phyloP scores from a whole-genome alignment of 495 filamentous ascomycete species.

The Talaromyces proteolyticus region DNA sequence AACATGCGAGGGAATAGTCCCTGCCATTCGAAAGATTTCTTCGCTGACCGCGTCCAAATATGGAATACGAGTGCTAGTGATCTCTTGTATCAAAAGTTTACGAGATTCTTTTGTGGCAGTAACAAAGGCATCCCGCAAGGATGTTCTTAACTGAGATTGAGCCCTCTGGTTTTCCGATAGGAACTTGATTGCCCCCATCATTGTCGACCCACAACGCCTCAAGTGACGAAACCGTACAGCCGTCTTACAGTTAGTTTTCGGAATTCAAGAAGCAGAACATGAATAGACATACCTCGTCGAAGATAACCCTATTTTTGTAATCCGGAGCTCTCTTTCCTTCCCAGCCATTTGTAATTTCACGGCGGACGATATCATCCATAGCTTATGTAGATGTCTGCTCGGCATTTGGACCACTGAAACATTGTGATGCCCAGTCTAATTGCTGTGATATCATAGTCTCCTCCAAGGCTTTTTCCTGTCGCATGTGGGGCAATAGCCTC shows the following conservation, averaged over 20 bases:
- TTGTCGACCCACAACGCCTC: slow-evolving; percentile 8
- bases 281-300: not conserved
- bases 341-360: slow-evolving; percentile 21
- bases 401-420: slow-evolving; percentile 3
- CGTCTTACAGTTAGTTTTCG: not conserved
- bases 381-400: slow-evolving; percentile 13
- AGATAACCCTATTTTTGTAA: not conserved
- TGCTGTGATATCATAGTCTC: slow-evolving; percentile 13
- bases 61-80: slow-evolving; percentile 19
- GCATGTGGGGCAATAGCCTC: slow-evolving; percentile 1
- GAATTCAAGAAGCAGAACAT: not conserved
- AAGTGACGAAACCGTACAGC: slow-evolving; percentile 5
- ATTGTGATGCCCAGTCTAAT: slow-evolving; percentile 7
- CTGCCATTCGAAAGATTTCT: slow-evolving; percentile 22
- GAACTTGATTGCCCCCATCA: slow-evolving; percentile 27
- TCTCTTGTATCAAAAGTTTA: slow-evolving; percentile 16
- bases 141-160: slow-evolving; percentile 20
- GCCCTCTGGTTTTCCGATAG: slow-evolving; percentile 18
- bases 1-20: slow-evolving; percentile 7
- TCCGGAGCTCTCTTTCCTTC: slow-evolving; percentile 21
- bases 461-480: slow-evolving; percentile 3
- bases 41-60: slow-evolving; percentile 33
- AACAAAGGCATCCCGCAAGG: slow-evolving; percentile 14
- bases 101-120: slow-evolving; percentile 1
- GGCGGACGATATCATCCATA: slow-evolving; percentile 28